Evolutionary conservation across 352 stramenopile species (phyloP).

Genomic region (Thalassiosira livingstoniorum): DNA sequence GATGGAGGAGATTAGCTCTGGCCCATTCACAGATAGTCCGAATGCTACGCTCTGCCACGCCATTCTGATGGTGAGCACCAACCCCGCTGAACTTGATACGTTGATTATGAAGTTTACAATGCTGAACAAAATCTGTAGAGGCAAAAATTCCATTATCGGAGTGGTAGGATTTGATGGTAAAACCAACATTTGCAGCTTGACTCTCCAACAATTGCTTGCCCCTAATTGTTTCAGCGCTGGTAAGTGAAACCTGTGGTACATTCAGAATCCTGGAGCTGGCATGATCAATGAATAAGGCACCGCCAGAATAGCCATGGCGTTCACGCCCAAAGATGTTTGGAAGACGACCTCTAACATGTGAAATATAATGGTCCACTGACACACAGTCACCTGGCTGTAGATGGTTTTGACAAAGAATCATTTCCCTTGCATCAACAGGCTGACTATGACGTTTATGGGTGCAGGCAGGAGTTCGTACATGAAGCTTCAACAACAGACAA

Average conservation of each 20-base stretch:
- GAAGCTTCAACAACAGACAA: no score
- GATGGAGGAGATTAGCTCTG: constrained; percentile 62
- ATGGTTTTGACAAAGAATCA: neutral
- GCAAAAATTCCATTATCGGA: constrained; percentile 5
- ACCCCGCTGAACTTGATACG: constrained; percentile 39
- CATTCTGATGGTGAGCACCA: constrained; percentile 67
- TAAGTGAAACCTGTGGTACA: neutral
- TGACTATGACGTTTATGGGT: no score
- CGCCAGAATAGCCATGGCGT: neutral
- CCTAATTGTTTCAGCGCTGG: neutral
- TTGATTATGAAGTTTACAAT: constrained; percentile 12
- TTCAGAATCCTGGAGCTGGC: neutral
- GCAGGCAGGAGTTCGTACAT: no score
- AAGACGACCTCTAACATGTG: neutral
- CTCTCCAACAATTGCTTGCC: neutral
- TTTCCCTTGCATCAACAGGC: no score
- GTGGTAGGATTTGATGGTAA: neutral
- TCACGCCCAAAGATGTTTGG: neutral
- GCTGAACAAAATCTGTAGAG: neutral
- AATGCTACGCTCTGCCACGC: constrained; percentile 51
- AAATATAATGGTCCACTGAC: constrained; percentile 9
- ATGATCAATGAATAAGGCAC: constrained; percentile 6
- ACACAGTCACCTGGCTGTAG: constrained; percentile 7
- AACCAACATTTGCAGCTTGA: neutral
- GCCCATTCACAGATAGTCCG: constrained; percentile 47